Conservation (phyloP, 805 yeast genomes). For the Candida ascalaphidarum region DNA sequence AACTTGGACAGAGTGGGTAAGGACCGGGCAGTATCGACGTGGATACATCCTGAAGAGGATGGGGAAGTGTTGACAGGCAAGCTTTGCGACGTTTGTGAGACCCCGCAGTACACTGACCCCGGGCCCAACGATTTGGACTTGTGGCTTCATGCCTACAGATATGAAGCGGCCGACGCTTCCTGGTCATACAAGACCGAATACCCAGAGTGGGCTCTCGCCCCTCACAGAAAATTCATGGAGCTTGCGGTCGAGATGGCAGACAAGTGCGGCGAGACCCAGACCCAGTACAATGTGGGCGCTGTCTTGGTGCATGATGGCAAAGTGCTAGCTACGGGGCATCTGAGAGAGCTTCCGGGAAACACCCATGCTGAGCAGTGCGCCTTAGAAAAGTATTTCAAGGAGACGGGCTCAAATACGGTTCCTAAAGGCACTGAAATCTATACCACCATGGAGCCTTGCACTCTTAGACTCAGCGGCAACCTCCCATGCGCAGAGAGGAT, state of each 20-base stretch:
- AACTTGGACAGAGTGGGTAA: slow-evolving; percentile 65
- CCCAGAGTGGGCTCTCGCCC: slow-evolving; percentile 75
- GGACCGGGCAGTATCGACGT: slow-evolving; percentile 54
- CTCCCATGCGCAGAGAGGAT: slow-evolving; percentile 82
- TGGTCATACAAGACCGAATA: slow-evolving; percentile 74
- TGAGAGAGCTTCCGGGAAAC: slow-evolving; percentile 88
- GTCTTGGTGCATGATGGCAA: slow-evolving; percentile 54
- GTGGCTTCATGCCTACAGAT: slow-evolving; percentile 87
- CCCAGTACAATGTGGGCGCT: slow-evolving; percentile 95
- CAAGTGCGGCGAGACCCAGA: slow-evolving; percentile 71
- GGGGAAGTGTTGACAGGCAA: slow-evolving; percentile 64
- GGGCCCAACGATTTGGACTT: slow-evolving; percentile 79
- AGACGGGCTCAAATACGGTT: slow-evolving; percentile 28
- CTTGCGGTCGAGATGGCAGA: slow-evolving; percentile 70
- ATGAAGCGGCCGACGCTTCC: slow-evolving; percentile 45
- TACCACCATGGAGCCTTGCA: slow-evolving; percentile 98
- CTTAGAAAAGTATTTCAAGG: slow-evolving; percentile 55
- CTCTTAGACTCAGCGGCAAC: slow-evolving; percentile 82
- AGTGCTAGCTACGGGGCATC: slow-evolving; percentile 74
- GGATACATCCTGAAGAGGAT: slow-evolving; percentile 47
- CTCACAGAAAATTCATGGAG: slow-evolving; percentile 57
- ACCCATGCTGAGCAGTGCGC: slow-evolving; percentile 98
- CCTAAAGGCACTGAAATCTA: slow-evolving; percentile 77
- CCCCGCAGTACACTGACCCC: slow-evolving; percentile 77
- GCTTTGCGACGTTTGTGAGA: slow-evolving; percentile 57